Conservation (phyloP, 176 grass and related monocot species). For the Typha latifolia region DNA sequence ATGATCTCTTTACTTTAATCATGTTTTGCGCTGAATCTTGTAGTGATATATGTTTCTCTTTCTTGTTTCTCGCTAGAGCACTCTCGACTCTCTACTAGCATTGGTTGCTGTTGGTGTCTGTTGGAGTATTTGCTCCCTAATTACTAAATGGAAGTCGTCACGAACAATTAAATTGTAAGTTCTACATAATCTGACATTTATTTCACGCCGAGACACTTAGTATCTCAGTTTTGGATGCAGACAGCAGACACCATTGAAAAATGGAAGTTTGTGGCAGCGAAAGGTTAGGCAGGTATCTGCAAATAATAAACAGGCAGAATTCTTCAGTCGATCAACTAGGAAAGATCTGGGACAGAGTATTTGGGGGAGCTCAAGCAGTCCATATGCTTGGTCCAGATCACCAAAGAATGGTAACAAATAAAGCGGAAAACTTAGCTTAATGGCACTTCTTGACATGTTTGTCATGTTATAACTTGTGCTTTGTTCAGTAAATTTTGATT, state of each 20-base stretch:
- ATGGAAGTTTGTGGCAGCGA: constrained; percentile 27
- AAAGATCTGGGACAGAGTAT: constrained; percentile 24
- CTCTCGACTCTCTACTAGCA: constrained; percentile 68
- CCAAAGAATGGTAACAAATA: constrained; percentile 40
- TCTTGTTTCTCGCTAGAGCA: constrained; percentile 57
- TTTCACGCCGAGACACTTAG: constrained; percentile 4
- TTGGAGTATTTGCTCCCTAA: constrained; percentile 54
- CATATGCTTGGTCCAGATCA: constrained; percentile 39
- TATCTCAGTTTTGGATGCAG: constrained; percentile 28
- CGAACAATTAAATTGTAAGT: constrained; percentile 21
- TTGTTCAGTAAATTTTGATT: no score
- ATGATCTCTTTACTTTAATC: background rate
- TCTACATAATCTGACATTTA: background rate
- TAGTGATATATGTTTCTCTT: background rate
- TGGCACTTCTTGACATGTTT: background rate
- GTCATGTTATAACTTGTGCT: background rate
- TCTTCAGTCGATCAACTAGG: constrained; percentile 45
- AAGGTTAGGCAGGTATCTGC: constrained; percentile 37
- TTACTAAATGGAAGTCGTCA: constrained; percentile 12
- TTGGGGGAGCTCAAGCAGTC: constrained; percentile 36
- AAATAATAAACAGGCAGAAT: constrained; percentile 41
- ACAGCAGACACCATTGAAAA: constrained; percentile 23
- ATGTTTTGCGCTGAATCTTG: background rate
- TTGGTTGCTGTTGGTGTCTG: constrained; percentile 34
- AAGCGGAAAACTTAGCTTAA: background rate